phyloP scores from a whole-genome alignment of 1,284 basidiomycete genomes.

The Boletus mariae region DNA sequence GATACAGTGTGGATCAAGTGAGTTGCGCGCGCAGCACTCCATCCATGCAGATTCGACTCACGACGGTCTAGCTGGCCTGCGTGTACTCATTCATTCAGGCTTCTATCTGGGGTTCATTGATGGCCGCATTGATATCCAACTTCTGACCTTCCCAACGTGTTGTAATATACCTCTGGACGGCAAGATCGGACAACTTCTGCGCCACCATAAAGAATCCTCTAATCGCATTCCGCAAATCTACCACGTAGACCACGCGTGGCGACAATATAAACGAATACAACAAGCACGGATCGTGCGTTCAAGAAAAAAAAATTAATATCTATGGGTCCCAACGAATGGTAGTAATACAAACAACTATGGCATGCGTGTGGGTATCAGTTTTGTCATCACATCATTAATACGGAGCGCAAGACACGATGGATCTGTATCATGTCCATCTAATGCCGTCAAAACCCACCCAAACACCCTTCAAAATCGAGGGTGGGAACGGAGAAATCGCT shows the following conservation, averaged over 20 bases:
- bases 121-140: constrained; percentile 3
- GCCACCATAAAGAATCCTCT: not conserved
- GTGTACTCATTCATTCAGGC: not conserved
- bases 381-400: constrained; percentile 15
- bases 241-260: not conserved
- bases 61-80: not conserved
- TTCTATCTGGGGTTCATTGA: constrained; percentile 16
- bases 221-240: not conserved
- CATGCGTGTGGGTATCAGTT: constrained; percentile 29
- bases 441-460: constrained; percentile 43
- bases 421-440: constrained; percentile 10
- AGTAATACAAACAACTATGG: constrained; percentile 22
- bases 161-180: constrained; percentile 2
- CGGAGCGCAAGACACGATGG: constrained; percentile 1
- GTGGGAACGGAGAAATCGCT: constrained; percentile 31
- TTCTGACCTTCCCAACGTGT: constrained; percentile 1
- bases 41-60: not conserved
- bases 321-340: constrained; percentile 19
- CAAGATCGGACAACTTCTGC: constrained; percentile 1
- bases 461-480: constrained; percentile 40
- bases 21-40: not conserved
- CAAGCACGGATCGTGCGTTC: not conserved
- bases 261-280: not conserved
- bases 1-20: not conserved
- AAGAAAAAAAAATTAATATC: constrained; percentile 8